Base-by-base conservation (phyloP, 169 alveolate species). In the Plasmodium billcollinsi region DNA sequence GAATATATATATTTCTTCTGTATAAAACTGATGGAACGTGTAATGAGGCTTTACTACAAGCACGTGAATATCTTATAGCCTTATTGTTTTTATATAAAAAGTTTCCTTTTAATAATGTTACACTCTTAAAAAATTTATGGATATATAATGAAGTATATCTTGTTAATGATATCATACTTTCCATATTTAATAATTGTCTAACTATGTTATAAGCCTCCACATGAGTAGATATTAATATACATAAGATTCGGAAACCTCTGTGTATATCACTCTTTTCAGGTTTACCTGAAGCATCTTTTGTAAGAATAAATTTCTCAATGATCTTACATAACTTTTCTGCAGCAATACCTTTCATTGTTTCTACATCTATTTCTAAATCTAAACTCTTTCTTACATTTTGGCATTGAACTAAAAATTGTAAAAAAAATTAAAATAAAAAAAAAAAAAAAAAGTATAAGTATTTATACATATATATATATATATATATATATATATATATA, bases 141-240 rank as follows among this genome's bases (percentile, higher is more conserved):
- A 71, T 24, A 72, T 86, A 86, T 59, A 86, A 43, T n/a, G 92
- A 86, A 18, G 92, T 86, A 72, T 86, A 86, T 59, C 88, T 86
- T 21, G 88, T 71, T 62, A 86, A 39, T 2, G 88, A 86, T 86
- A 86, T 54, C 18, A 72, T 52, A 52, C 71, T 86, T 24, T 86
- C 92, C 58, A 86, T 24, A 49, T 86, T 86, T 71, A 86, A 72
- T 61, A 71, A 50, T 61, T 86, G 92, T 33, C 92, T 86, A 47
- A 72, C n/a, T 43, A 86, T 71, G 20, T 86, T 86, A 45, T 47
- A 86, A 18, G 58, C 76, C 29, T 86, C 92, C 0, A 86, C 76
- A 61, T 59, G 59, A 7, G 92, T 61, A 43, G 69, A 43, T 72
- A 86, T n/a, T 33, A 86, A 47, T 45, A 86, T 67, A 33, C 92